phyloP scores from a whole-genome alignment of 192 early-diverging fungal genomes.

The Geranomyces variabilis region DNA sequence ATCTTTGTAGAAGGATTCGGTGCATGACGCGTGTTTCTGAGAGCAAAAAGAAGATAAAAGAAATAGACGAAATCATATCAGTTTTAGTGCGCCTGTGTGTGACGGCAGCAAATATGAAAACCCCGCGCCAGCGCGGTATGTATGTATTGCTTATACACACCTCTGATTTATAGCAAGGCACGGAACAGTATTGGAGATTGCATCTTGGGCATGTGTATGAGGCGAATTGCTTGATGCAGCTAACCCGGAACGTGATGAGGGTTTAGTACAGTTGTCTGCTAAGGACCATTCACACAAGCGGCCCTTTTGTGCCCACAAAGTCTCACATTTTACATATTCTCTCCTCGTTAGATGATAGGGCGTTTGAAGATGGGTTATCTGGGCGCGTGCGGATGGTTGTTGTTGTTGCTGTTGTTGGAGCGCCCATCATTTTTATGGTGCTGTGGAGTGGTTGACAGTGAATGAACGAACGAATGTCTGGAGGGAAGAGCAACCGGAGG shows the following conservation, averaged over 20 bases:
- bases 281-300: neutral
- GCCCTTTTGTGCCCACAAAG: too few relatives aligned
- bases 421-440: too few relatives aligned
- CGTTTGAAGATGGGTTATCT: too few relatives aligned
- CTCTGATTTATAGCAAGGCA: conserved; percentile 65
- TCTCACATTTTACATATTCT: conserved; percentile 8
- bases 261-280: neutral
- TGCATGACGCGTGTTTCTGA: conserved; percentile 52
- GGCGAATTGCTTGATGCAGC: conserved; percentile 58
- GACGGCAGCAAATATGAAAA: neutral
- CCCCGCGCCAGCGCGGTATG: neutral
- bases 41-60: too few relatives aligned
- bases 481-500: too few relatives aligned
- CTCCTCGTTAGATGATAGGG: neutral
- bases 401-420: too few relatives aligned
- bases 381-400: too few relatives aligned
- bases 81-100: too few relatives aligned
- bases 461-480: too few relatives aligned
- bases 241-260: conserved; percentile 14
- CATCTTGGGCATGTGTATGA: conserved; percentile 72
- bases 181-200: conserved; percentile 67
- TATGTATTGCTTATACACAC: conserved; percentile 24
- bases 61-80: neutral
- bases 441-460: too few relatives aligned
- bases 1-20: conserved; percentile 66